A percentile compares a stretch with the other conserved stretches of the same genome.
These are phyloP conservation scores for Phytophthora fragariae DNA, from an alignment of 352 stramenopile genomes.

Conservation along the genomic window DNA sequence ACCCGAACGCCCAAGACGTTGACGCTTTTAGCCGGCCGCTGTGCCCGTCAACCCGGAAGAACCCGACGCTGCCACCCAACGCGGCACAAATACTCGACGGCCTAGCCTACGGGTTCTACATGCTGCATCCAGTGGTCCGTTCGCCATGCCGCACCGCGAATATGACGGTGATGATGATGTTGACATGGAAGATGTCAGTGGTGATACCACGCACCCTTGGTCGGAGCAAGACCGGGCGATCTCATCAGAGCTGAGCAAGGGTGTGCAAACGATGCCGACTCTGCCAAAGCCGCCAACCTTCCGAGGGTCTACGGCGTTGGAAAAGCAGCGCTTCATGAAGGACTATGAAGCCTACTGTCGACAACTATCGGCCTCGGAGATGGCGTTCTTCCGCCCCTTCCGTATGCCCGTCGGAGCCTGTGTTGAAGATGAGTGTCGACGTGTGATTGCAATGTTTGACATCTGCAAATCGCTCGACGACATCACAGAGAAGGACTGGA, in stretches of 20 bases:
- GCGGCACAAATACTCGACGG: not conserved
- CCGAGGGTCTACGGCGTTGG: constrained; percentile 4
- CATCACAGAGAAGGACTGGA: not conserved
- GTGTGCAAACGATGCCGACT: constrained; percentile 17
- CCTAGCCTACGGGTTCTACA: not conserved
- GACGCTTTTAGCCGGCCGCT: too few species aligned
- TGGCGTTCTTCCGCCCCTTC: not conserved
- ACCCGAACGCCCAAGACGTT: too few species aligned
- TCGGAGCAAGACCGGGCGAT: not conserved
- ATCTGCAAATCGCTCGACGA: not conserved
- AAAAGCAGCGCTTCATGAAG: constrained; percentile 17
- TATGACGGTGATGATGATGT: not conserved
- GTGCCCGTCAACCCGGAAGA: too few species aligned
- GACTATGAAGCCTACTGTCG: constrained; percentile 18
- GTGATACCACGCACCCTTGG: not conserved
- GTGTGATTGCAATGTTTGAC: not conserved
- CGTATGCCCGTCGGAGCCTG: not conserved
- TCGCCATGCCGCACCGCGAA: not conserved
- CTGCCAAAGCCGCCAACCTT: constrained; percentile 11
- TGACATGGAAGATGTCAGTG: constrained; percentile 10
- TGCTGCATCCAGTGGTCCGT: not conserved
- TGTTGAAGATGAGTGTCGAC: not conserved
- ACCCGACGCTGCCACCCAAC: too few species aligned
- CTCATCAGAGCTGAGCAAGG: not conserved
- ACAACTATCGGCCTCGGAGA: constrained; percentile 1